phyloP scores from a whole-genome alignment of 805 yeast genomes.

The Sporopachydermia lactativora region DNA sequence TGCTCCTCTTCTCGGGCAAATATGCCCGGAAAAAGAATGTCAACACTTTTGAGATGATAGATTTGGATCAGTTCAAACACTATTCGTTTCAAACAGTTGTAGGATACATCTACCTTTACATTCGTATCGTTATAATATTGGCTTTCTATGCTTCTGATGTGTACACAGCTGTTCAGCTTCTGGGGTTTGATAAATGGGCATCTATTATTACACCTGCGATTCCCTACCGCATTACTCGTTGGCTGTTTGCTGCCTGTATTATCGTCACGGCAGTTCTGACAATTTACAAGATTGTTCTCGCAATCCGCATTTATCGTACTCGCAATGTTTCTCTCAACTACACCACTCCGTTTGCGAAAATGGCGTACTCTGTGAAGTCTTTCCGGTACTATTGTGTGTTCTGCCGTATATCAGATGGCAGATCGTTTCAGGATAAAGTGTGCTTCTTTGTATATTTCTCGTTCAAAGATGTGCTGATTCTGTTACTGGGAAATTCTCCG shows the following conservation, averaged over 20 bases:
- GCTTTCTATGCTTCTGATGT: constrained; percentile 52
- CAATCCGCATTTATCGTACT: constrained; percentile 41
- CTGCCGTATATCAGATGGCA: constrained; percentile 51
- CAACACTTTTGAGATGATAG: not conserved
- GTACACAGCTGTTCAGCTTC: constrained; percentile 60
- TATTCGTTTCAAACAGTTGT: not conserved
- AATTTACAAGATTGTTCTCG: constrained; percentile 42
- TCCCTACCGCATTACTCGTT: constrained; percentile 37
- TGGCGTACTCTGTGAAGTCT: constrained; percentile 37
- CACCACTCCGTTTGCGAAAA: constrained; percentile 49
- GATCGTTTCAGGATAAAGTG: constrained; percentile 48
- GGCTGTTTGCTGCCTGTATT: constrained; percentile 77
- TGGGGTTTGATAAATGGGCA: constrained; percentile 63
- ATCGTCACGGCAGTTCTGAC: constrained; percentile 49
- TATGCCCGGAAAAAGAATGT: not conserved
- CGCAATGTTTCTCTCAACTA: constrained; percentile 57
- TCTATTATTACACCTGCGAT: constrained; percentile 32
- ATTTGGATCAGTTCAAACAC: constrained; percentile 50
- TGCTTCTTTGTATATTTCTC: constrained; percentile 54
- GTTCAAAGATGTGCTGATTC: constrained; percentile 43
- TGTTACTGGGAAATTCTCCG: constrained; percentile 72
- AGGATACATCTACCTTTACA: constrained; percentile 19
- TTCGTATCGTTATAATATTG: constrained; percentile 32
- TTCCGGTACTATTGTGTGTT: constrained; percentile 64
- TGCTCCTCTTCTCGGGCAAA: not conserved